Conservation (phyloP, 495 filamentous ascomycete species). For the Aspergillus cavernicola region DNA sequence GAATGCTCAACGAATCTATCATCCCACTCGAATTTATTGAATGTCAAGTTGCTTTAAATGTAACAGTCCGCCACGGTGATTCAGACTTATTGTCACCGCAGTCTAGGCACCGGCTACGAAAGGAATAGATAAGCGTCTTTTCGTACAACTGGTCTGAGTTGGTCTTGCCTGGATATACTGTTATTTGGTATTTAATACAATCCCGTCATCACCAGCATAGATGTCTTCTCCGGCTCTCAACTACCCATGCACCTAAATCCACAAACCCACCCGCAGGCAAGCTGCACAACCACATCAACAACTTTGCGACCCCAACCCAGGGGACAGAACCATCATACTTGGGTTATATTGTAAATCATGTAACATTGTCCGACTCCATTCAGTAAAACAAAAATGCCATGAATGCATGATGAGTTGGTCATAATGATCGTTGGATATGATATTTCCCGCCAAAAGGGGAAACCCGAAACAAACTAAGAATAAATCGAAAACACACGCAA, state of each 20-base stretch:
- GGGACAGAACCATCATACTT: slow-evolving; percentile 19
- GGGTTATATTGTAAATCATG: slow-evolving; percentile 21
- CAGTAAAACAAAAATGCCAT: slow-evolving; percentile 36
- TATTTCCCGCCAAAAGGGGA: slow-evolving; percentile 32
- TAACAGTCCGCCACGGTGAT: too few relatives aligned
- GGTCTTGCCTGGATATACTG: slow-evolving; percentile 7
- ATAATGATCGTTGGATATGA: slow-evolving; percentile 46
- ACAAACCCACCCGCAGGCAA: background rate
- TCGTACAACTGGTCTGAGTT: slow-evolving; percentile 11
- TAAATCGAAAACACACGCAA: slow-evolving; percentile 22
- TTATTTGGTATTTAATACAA: slow-evolving; percentile 14
- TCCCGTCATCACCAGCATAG: slow-evolving; percentile 2
- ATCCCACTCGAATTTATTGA: too few relatives aligned
- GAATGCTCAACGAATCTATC: too few relatives aligned
- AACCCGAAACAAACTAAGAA: slow-evolving; percentile 21
- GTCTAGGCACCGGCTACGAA: too few relatives aligned
- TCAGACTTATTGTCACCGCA: too few relatives aligned
- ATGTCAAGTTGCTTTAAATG: too few relatives aligned
- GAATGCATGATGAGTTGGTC: slow-evolving; percentile 43
- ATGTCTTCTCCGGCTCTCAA: background rate
- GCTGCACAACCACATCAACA: slow-evolving; percentile 15
- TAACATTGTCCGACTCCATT: slow-evolving; percentile 26
- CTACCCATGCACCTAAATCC: background rate
- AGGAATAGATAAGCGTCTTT: too few relatives aligned
- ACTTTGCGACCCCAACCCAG: slow-evolving; percentile 16